A percentile compares a stretch with the other conserved stretches of the same genome.
phyloP scores from a whole-genome alignment of 345 rosid species.

The Angophora floribunda region DNA sequence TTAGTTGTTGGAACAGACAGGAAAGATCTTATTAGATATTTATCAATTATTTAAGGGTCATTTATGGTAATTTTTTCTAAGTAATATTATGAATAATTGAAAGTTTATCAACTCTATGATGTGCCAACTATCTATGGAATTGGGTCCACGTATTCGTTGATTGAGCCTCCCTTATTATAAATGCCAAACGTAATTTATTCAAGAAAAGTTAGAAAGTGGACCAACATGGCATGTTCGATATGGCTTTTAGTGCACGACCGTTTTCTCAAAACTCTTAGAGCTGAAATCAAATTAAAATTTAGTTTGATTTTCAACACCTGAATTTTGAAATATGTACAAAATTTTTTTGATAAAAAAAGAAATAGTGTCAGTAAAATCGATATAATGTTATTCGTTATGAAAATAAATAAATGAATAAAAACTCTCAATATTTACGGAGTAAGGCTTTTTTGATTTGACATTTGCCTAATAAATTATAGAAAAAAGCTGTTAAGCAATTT shows the following conservation, averaged over 20 bases:
- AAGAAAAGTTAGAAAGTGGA: neutral
- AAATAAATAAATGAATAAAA: no score
- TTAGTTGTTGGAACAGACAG: neutral
- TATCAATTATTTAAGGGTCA: fast-evolving
- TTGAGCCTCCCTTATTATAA: neutral
- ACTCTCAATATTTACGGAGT: neutral
- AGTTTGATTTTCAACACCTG: neutral
- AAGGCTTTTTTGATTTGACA: neutral
- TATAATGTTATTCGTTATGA: neutral
- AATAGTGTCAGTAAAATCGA: neutral
- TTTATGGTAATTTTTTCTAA: neutral
- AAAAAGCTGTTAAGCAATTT: neutral
- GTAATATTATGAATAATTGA: neutral
- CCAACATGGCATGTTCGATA: neutral
- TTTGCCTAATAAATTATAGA: neutral
- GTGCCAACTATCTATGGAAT: neutral
- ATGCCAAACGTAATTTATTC: neutral
- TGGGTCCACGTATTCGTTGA: neutral
- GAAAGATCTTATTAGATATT: fast-evolving
- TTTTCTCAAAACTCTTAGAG: neutral
- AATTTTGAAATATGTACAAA: neutral
- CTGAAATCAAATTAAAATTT: neutral
- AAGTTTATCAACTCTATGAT: fast-evolving
- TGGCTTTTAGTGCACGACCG: neutral
- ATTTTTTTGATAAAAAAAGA: no score